phyloP scores from a whole-genome alignment of 164 flowering plant species.

The Dillenia suffruticosa region DNA sequence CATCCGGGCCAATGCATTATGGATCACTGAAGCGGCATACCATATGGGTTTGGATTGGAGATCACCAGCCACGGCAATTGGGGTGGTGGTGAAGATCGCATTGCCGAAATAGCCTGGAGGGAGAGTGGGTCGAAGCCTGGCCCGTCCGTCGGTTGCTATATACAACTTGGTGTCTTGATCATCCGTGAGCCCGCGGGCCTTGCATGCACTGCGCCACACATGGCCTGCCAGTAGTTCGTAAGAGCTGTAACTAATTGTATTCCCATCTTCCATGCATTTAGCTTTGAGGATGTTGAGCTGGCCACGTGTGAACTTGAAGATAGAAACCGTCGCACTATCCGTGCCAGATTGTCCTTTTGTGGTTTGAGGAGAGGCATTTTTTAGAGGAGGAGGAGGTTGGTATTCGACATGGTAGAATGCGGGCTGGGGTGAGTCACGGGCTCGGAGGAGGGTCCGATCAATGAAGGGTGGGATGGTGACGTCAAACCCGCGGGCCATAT shows the following conservation, averaged over 20 bases:
- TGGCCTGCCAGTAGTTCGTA: slow-evolving; percentile 68
- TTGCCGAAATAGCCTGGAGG: slow-evolving; percentile 71
- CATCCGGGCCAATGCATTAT: slow-evolving; percentile 45
- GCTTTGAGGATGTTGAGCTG: slow-evolving; percentile 47
- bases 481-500: slow-evolving; percentile 57
- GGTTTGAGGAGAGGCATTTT: slow-evolving; percentile 7
- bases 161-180: slow-evolving; percentile 57
- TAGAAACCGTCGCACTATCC: slow-evolving; percentile 26
- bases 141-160: slow-evolving; percentile 59
- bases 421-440: slow-evolving; percentile 54
- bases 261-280: slow-evolving; percentile 42
- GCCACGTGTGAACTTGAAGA: slow-evolving; percentile 42
- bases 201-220: slow-evolving; percentile 54
- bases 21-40: slow-evolving; percentile 46
- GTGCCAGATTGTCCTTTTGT: slow-evolving; percentile 5
- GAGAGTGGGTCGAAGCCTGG: slow-evolving; percentile 47
- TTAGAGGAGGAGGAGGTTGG: slow-evolving; percentile 47
- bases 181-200: slow-evolving; percentile 43
- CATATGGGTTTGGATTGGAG: slow-evolving; percentile 42
- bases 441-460: slow-evolving; percentile 53
- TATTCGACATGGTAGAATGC: slow-evolving; percentile 59
- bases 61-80: slow-evolving; percentile 46
- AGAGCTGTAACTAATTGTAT: slow-evolving; percentile 40
- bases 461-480: slow-evolving; percentile 50
- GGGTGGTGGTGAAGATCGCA: slow-evolving; percentile 53